Evolutionary conservation across 441 rosid genomes (phyloP).

Genomic region (Euphorbia corollata): DNA sequence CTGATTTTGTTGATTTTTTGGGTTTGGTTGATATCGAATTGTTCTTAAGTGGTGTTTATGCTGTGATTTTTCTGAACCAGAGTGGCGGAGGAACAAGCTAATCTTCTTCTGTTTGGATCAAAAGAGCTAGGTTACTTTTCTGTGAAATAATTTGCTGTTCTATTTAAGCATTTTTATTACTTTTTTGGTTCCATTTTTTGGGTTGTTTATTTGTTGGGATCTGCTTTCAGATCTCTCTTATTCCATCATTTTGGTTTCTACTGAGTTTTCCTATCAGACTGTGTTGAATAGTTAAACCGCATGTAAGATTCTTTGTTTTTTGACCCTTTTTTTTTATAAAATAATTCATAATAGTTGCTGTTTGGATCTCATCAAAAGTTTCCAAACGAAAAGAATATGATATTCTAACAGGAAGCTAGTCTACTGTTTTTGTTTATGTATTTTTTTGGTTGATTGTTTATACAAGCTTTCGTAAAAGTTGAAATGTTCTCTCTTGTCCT

Average conservation of each 20-base stretch:
- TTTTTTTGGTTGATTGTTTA: constrained; percentile 29
- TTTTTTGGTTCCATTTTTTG: constrained; percentile 2
- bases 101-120: constrained; percentile 7
- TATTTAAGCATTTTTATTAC: constrained; percentile 3
- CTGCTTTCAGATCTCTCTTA: constrained; percentile 34
- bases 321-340: not conserved
- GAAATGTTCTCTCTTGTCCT: constrained; percentile 35
- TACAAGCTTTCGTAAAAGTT: constrained; percentile 38
- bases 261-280: constrained; percentile 13
- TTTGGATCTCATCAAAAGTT: constrained; percentile 31
- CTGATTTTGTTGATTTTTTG: not conserved
- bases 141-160: not conserved
- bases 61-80: constrained; percentile 20
- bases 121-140: constrained; percentile 3
- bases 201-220: constrained; percentile 31
- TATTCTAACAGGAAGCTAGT: constrained; percentile 1
- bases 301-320: constrained; percentile 13
- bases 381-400: constrained; percentile 19
- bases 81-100: constrained; percentile 5
- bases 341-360: constrained; percentile 15
- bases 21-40: not conserved
- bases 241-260: constrained; percentile 32
- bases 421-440: constrained; percentile 5
- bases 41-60: constrained; percentile 7
- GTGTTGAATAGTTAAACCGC: constrained; percentile 18